phyloP scores from a whole-genome alignment of 202 grass and related monocot genomes.

The Brachypodium distachyon region DNA sequence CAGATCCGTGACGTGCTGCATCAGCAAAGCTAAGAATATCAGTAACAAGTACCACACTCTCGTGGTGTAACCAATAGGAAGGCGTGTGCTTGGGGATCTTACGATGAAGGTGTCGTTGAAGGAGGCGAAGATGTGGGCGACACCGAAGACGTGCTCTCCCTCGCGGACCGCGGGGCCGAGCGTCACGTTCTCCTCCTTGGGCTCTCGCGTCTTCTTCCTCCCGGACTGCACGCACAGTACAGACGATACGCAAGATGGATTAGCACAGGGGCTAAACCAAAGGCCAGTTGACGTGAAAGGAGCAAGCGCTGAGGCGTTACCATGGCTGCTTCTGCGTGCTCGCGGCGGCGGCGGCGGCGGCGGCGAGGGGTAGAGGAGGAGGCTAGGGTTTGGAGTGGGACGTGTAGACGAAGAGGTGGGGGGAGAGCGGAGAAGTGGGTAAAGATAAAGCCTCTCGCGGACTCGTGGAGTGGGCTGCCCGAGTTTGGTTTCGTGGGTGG shows the following conservation, averaged over 20 bases:
- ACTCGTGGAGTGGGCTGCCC: background rate
- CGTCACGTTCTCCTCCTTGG: conserved; percentile 86
- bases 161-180: conserved; percentile 71
- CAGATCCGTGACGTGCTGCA: conserved; percentile 87
- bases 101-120: conserved; percentile 95
- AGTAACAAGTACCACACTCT: background rate
- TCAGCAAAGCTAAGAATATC: background rate
- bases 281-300: background rate
- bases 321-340: conserved; percentile 40
- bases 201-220: conserved; percentile 75
- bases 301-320: conserved; percentile 10
- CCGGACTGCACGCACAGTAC: conserved; percentile 42
- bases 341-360: conserved; percentile 1
- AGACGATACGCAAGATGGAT: background rate
- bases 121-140: conserved; percentile 74
- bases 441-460: background rate
- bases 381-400: conserved; percentile 27
- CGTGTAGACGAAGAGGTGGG: background rate
- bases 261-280: background rate
- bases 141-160: conserved; percentile 76
- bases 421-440: background rate
- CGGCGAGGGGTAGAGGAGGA: background rate
- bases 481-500: background rate
- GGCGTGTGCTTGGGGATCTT: background rate
- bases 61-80: background rate